phyloP scores from a whole-genome alignment of 345 rosid species.

The Syzygium jambos region DNA sequence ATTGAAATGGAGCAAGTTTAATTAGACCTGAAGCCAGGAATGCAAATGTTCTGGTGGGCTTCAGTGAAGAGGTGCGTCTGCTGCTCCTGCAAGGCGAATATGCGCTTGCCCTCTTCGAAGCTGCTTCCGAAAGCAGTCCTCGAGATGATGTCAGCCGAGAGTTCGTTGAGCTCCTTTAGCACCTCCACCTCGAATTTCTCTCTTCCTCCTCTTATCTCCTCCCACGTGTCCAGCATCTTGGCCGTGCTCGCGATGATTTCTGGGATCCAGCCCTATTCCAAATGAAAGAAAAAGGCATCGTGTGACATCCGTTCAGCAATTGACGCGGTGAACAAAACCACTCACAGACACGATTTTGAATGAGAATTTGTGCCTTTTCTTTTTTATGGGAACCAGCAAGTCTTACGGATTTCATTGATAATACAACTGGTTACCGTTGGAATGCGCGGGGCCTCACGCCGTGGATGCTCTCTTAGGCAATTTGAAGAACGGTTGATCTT shows the following conservation, averaged over 20 bases:
- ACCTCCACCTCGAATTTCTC: constrained; percentile 63
- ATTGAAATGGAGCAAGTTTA: not conserved
- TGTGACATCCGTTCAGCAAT: not conserved
- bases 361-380: not conserved
- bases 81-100: constrained; percentile 62
- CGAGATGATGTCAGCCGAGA: constrained; percentile 65
- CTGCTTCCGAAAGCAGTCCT: constrained; percentile 84
- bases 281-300: not conserved
- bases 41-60: constrained; percentile 46
- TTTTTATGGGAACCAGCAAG: not conserved
- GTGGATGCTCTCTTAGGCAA: not conserved
- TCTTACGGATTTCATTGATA: not conserved
- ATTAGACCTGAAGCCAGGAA: constrained; percentile 75
- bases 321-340: not conserved
- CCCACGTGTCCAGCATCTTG: constrained; percentile 60
- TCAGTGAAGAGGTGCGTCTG: constrained; percentile 43
- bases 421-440: not conserved
- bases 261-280: constrained; percentile 49
- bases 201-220: constrained; percentile 36
- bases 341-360: not conserved
- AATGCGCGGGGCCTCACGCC: not conserved
- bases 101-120: constrained; percentile 61
- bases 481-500: not conserved
- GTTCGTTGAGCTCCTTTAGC: constrained; percentile 39
- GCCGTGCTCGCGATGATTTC: constrained; percentile 46